Conservation (phyloP, 805 yeast genomes). For the Myxozyma sirexii region DNA sequence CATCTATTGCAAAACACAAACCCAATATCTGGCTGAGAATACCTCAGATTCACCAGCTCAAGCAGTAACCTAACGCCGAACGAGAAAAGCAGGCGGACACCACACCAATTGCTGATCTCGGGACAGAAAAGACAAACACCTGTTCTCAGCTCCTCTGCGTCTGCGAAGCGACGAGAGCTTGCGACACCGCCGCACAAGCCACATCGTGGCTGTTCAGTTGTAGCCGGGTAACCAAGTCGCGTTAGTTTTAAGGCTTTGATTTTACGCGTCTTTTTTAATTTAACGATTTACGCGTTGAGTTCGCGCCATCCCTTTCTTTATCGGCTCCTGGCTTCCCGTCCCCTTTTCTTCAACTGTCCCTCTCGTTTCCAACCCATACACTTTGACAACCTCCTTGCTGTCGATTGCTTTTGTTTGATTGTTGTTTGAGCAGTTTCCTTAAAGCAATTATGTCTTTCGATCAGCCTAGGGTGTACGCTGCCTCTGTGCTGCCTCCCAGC, state of each 20-base stretch:
- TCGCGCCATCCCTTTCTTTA: slow-evolving; percentile 17
- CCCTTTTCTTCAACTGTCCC: not conserved
- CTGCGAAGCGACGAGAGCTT: not conserved
- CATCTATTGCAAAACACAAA: slow-evolving; percentile 6
- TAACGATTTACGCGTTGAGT: not conserved
- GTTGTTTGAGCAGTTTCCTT: not conserved
- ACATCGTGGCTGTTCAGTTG: not conserved
- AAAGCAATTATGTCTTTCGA: slow-evolving; percentile 44
- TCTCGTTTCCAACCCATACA: not conserved
- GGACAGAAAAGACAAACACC: not conserved
- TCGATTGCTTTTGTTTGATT: no score
- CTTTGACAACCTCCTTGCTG: not conserved
- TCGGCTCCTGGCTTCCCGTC: not conserved
- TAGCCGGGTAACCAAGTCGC: slow-evolving; percentile 5
- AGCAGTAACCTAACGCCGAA: not conserved
- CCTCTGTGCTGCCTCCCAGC: slow-evolving; percentile 30
- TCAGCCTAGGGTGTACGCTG: slow-evolving; percentile 43
- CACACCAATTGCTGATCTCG: not conserved
- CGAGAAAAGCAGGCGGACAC: not conserved
- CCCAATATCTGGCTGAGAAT: not conserved
- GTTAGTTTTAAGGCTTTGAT: not conserved
- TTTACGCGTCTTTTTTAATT: slow-evolving; percentile 1
- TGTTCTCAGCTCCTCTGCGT: not conserved
- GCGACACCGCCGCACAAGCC: not conserved
- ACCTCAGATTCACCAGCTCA: not conserved